Conservation (phyloP, 208 protist species). For the Trypanosoma scelopori region DNA sequence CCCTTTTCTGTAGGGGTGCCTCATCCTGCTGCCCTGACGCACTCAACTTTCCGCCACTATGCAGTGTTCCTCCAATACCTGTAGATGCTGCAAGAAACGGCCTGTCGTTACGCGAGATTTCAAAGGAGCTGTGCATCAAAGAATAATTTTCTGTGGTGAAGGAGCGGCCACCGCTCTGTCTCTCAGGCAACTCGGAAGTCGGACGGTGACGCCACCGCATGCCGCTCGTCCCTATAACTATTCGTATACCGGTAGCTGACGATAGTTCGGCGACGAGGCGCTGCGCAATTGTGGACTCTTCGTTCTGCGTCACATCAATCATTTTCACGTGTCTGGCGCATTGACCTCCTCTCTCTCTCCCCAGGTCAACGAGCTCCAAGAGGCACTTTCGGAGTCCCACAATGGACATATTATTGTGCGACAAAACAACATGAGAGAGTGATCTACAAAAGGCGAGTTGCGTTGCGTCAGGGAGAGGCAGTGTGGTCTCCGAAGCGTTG, state of each 20-base stretch:
- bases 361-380: constrained; percentile 23
- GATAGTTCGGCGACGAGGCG: constrained; percentile 14
- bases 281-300: constrained; percentile 19
- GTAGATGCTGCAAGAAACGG: too few relatives aligned
- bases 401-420: constrained; percentile 46
- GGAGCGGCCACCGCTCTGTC: background rate
- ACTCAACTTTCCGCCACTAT: too few relatives aligned
- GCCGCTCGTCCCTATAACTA: constrained; percentile 26
- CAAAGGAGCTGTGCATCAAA: too few relatives aligned
- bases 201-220: constrained; percentile 22
- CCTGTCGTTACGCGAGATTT: too few relatives aligned
- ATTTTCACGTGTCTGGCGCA: background rate
- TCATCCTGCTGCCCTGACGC: too few relatives aligned
- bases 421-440: constrained; percentile 40
- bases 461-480: background rate
- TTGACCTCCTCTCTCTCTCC: background rate
- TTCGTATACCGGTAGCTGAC: background rate
- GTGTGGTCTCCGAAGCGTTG: background rate
- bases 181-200: background rate
- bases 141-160: background rate
- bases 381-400: constrained; percentile 39
- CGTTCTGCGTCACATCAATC: constrained; percentile 29
- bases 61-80: too few relatives aligned
- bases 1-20: too few relatives aligned
- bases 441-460: constrained; percentile 37